These are phyloP conservation scores for Aspergillus candidus DNA, from an alignment of 2,329 filamentous ascomycete genomes.

Conservation along the genomic window DNA sequence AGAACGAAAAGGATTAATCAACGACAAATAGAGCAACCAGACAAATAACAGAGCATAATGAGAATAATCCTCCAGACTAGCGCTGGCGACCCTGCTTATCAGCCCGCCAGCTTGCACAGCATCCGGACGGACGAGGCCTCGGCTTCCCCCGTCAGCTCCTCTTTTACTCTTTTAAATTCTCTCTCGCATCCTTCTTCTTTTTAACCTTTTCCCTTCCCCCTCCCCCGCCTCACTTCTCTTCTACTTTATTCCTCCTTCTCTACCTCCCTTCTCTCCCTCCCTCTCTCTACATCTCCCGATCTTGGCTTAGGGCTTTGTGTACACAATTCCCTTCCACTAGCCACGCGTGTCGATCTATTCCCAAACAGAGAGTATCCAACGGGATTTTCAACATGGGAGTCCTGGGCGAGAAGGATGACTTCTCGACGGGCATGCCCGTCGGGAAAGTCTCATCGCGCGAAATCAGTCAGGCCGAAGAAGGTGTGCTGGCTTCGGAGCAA, in stretches of 20 bases:
- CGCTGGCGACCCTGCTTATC: too few relatives aligned
- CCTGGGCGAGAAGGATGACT: constrained; percentile 17
- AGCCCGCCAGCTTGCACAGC: too few relatives aligned
- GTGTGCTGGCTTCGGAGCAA: constrained; percentile 19
- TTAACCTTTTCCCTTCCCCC: constrained; percentile 1
- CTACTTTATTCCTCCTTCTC: background rate
- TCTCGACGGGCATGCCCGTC: constrained; percentile 12
- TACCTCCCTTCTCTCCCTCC: background rate
- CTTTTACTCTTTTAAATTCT: too few relatives aligned
- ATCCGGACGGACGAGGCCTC: too few relatives aligned
- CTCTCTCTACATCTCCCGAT: background rate
- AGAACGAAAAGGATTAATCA: too few relatives aligned
- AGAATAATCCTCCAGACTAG: too few relatives aligned
- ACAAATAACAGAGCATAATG: too few relatives aligned
- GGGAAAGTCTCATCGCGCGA: constrained; percentile 16
- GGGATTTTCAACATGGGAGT: background rate
- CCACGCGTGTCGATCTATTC: background rate
- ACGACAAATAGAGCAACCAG: too few relatives aligned
- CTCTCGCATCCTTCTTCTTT: background rate
- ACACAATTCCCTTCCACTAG: background rate
- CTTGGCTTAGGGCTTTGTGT: too few relatives aligned
- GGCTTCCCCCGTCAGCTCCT: too few relatives aligned
- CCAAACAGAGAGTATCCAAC: too few relatives aligned
- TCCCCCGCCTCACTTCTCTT: background rate
- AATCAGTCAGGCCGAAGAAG: constrained; percentile 16